A percentile compares a stretch with the other conserved stretches of the same genome.
phyloP scores from a whole-genome alignment of 371 early-diverging fungal genomes.

The Lichtheimia ornata region DNA sequence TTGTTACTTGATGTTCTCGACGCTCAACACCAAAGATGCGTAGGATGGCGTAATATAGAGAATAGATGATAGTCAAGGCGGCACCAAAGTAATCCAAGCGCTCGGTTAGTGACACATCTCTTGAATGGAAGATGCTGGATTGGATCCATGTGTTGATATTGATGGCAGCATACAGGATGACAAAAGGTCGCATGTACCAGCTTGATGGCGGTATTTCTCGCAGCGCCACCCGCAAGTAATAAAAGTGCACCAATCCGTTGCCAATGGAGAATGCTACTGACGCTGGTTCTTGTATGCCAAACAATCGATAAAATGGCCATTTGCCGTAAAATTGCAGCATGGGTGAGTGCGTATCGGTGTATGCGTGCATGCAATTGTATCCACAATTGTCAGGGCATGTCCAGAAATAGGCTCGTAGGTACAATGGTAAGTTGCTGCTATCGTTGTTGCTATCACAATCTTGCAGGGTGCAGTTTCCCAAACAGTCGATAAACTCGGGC shows the following conservation, averaged over 20 bases:
- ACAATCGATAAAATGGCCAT: slow-evolving; percentile 88
- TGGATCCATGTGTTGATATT: slow-evolving; percentile 90
- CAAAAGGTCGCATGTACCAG: slow-evolving; percentile 59
- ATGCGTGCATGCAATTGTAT: slow-evolving; percentile 13
- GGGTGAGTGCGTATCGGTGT: background rate
- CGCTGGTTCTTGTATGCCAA: slow-evolving; percentile 94
- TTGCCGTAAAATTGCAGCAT: slow-evolving; percentile 16
- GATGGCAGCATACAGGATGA: slow-evolving; percentile 54
- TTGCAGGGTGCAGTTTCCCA: background rate
- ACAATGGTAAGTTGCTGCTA: slow-evolving; percentile 1
- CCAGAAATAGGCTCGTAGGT: slow-evolving; percentile 3
- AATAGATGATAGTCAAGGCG: slow-evolving; percentile 71
- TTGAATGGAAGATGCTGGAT: slow-evolving; percentile 88
- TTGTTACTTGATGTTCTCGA: slow-evolving; percentile 25
- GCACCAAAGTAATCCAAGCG: slow-evolving; percentile 96
- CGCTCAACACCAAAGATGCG: slow-evolving; percentile 54
- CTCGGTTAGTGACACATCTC: slow-evolving; percentile 86
- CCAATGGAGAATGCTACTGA: slow-evolving; percentile 87
- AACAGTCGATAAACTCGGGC: slow-evolving; percentile 9
- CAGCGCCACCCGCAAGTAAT: slow-evolving; percentile 48
- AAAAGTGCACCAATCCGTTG: slow-evolving; percentile 79
- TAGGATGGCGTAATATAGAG: slow-evolving; percentile 56
- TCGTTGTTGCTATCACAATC: background rate
- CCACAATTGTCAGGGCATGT: slow-evolving; percentile 7
- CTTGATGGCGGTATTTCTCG: slow-evolving; percentile 38